Evolutionary conservation across 139 green algal species (phyloP).

Genomic region (Picochlorum sp.): DNA sequence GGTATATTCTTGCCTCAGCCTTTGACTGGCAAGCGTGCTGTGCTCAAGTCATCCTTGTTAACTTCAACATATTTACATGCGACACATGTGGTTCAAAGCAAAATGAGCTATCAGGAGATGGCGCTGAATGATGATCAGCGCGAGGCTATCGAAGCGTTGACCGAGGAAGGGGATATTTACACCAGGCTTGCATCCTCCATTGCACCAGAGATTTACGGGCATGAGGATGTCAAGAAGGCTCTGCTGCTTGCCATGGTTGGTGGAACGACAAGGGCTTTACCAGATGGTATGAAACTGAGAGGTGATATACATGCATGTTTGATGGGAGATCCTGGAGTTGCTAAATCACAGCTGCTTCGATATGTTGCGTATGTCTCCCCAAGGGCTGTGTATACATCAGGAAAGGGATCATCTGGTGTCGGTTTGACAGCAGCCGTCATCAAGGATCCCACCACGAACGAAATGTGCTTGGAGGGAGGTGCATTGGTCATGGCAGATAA

Average conservation of each 20-base stretch:
- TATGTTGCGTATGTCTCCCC: conserved; percentile 74
- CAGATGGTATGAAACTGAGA: conserved; percentile 92
- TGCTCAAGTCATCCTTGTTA: conserved; percentile 62
- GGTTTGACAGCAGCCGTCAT: conserved; percentile 91
- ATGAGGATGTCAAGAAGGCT: conserved; percentile 93
- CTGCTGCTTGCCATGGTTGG: conserved; percentile 95
- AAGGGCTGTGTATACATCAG: conserved; percentile 94
- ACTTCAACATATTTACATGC: conserved; percentile 88
- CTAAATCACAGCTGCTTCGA: conserved; percentile 94
- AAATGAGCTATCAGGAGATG: conserved; percentile 60
- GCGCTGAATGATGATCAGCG: conserved; percentile 34
- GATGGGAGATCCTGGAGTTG: conserved; percentile 98
- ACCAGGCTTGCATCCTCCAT: conserved; percentile 66
- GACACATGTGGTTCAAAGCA: conserved; percentile 62
- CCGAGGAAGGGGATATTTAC: conserved; percentile 66
- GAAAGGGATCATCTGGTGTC: conserved; percentile 87
- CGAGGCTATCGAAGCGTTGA: conserved; percentile 40
- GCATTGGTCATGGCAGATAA: conserved; percentile 94
- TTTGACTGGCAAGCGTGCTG: conserved; percentile 46
- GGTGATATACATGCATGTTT: conserved; percentile 97
- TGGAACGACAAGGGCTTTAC: conserved; percentile 57
- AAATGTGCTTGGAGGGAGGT: conserved; percentile 95
- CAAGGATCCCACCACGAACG: conserved; percentile 77
- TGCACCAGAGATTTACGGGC: conserved; percentile 87
- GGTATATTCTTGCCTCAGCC: conserved; percentile 92